Evolutionary conservation across 345 rosid species (phyloP).

Genomic region (Cardiospermum halicacabum): DNA sequence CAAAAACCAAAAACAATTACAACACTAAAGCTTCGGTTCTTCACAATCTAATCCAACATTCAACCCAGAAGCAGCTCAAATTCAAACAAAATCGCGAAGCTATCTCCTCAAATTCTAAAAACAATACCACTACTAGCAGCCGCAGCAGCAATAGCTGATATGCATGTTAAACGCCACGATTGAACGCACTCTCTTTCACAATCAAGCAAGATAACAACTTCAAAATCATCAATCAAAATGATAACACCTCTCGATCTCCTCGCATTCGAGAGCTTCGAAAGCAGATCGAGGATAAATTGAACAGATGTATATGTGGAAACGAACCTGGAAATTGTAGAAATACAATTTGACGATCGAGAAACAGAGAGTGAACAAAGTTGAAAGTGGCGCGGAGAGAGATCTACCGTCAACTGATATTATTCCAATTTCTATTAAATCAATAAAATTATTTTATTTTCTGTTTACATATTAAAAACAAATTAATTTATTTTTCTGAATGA

Average conservation of each 20-base stretch:
- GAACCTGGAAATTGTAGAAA: background rate
- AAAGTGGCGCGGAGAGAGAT: slow-evolving; percentile 7
- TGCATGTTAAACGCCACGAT: too few species aligned
- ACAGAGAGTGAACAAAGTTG: background rate
- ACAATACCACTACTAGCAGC: too few species aligned
- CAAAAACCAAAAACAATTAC: background rate
- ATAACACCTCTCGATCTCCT: background rate
- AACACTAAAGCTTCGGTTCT: background rate
- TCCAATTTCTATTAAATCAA: background rate
- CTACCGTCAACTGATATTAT: background rate
- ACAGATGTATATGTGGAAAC: background rate
- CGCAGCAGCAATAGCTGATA: too few species aligned
- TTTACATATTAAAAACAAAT: background rate
- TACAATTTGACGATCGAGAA: background rate
- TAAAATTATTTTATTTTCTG: background rate
- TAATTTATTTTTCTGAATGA: too few species aligned
- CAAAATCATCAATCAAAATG: background rate
- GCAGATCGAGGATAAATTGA: background rate
- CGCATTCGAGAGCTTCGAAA: background rate
- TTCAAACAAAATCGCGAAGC: background rate
- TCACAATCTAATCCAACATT: background rate
- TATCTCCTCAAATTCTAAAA: background rate
- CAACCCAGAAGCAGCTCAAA: background rate
- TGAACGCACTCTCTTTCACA: background rate
- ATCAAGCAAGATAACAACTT: background rate